Conservation (phyloP, 306 rosid genomes). For the Gynostemma pentaphyllum region DNA sequence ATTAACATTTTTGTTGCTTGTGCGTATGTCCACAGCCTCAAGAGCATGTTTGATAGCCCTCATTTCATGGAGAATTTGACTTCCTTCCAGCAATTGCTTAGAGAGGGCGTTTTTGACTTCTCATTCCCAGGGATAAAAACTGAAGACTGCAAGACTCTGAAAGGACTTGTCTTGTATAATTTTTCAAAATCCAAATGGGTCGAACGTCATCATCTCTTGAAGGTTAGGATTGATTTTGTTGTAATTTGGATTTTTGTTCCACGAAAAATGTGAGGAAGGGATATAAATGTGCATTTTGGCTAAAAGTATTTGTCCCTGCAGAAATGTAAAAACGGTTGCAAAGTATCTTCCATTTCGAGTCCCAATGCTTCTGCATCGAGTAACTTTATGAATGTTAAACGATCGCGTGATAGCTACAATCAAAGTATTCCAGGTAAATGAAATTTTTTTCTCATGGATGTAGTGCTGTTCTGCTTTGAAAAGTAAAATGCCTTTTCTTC, state of each 20-base stretch:
- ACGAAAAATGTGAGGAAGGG: background rate
- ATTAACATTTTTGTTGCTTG: constrained; percentile 15
- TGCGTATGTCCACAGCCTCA: constrained; percentile 61
- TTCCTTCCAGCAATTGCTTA: constrained; percentile 83
- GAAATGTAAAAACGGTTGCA: constrained; percentile 38
- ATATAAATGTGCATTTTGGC: background rate
- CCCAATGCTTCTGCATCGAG: constrained; percentile 31
- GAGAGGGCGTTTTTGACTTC: constrained; percentile 68
- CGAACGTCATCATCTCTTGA: constrained; percentile 50
- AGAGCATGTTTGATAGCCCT: constrained; percentile 55
- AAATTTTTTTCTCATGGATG: constrained; percentile 9
- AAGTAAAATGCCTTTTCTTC: background rate
- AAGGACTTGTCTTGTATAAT: constrained; percentile 55
- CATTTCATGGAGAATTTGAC: constrained; percentile 77
- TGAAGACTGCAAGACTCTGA: constrained; percentile 81
- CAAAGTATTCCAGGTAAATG: constrained; percentile 65
- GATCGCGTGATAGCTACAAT: constrained; percentile 43
- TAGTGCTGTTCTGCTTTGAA: background rate
- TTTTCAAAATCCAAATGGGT: constrained; percentile 68
- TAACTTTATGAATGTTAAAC: constrained; percentile 37
- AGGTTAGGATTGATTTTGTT: constrained; percentile 44
- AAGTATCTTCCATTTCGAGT: constrained; percentile 32
- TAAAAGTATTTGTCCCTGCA: constrained; percentile 31
- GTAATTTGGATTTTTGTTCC: constrained; percentile 2
- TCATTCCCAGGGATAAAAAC: constrained; percentile 53